Base-by-base conservation (phyloP, 2,329 filamentous ascomycete genomes). In the Xylariaceae sp. region DNA sequence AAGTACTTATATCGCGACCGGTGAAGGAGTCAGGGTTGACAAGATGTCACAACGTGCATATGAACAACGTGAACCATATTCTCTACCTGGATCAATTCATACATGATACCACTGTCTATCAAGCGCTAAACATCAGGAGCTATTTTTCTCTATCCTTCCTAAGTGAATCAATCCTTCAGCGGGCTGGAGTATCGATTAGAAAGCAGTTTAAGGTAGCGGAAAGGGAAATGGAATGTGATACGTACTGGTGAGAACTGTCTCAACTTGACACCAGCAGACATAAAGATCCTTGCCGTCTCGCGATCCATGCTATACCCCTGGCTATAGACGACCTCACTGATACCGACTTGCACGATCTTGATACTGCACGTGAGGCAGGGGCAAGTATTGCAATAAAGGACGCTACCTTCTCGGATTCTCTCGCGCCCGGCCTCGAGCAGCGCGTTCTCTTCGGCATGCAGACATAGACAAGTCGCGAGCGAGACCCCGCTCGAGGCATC, bases 381-480 rank as follows among this genome's bases (percentile, higher is more conserved):
- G 67, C 93, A 98, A 55, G 91, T 96, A 64, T 96, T 88, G 67
- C 91, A 96, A 69, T 96, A 98, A 21, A 98, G 72, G 40, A 89
- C 86, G 29, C 87, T 81, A 4, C 84, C 87, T 44, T 88, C 85
- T 17, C 88, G 76, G 55, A 98, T 89, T 47, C 93, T 77, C 67
- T 97, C 93, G 57, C 93, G 76, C 1, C 93, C 93, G 17, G 93
- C 93, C 72, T 98, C 93, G 8, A 98, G 75, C 47, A 98, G 75
- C 1, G 93, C 93, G 65, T 98, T 98, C 70, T 98, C 93, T 71
- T 98, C 93, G 1, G 93, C 93, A 65, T 98, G 93, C n/a, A 98
- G 80, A 65, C 93, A 98, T 40, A 97, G 76, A 62, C 93, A 98
- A 5, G 92, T 95, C 4, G 84, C 82, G 17, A 98, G 76, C 1